Evolutionary conservation across 352 stramenopile genomes (phyloP).

Genomic region (Phytophthora fragariae): DNA sequence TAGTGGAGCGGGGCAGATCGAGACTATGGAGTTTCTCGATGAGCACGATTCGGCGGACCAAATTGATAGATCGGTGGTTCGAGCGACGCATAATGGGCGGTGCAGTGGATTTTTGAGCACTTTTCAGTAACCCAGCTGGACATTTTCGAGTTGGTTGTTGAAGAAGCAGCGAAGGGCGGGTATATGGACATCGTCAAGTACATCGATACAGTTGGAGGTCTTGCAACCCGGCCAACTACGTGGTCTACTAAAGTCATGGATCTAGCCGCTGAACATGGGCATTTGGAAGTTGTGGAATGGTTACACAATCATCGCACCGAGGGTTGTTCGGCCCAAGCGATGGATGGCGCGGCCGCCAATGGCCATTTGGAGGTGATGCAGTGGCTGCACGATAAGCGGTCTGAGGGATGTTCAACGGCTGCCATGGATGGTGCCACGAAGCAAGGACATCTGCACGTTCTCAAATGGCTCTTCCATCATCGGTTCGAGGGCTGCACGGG

Average conservation of each 20-base stretch:
- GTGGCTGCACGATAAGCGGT: conserved; percentile 1
- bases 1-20: too few species aligned
- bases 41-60: too few species aligned
- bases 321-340: background rate
- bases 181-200: too few species aligned
- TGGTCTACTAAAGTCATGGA: background rate
- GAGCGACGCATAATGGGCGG: too few species aligned
- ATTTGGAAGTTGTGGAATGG: conserved; percentile 2
- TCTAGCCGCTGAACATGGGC: background rate
- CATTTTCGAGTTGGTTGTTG: too few species aligned
- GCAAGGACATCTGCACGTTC: conserved; percentile 5
- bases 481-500: background rate
- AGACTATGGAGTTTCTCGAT: too few species aligned
- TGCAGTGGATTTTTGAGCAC: too few species aligned
- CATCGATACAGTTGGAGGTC: too few species aligned
- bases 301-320: background rate
- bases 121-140: too few species aligned
- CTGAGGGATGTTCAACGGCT: conserved; percentile 1
- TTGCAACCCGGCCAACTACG: too few species aligned
- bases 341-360: conserved; percentile 1
- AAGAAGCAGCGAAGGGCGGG: too few species aligned
- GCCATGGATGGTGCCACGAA: conserved; percentile 11
- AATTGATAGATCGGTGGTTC: too few species aligned
- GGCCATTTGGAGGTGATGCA: background rate
- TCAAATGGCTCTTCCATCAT: background rate